Base-by-base conservation (phyloP, 2,329 filamentous ascomycete genomes). In the Pseudogymnoascus sp. region DNA sequence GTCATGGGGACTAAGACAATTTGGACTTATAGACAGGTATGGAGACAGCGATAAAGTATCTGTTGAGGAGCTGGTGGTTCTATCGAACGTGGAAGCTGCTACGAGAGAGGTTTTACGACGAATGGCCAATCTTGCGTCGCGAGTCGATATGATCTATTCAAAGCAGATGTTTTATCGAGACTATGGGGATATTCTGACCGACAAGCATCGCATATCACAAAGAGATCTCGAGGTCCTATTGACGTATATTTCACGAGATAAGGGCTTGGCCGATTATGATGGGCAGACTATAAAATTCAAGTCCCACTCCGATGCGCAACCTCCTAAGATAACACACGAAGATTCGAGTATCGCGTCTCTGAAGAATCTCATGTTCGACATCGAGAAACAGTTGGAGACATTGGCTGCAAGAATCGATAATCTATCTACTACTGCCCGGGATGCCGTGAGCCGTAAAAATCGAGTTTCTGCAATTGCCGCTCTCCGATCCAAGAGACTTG, bases 341-440 rank as follows among this genome's bases (percentile, higher is more conserved):
- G 95, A 99, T 76, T 79, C 81, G 4, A 89, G 90, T 0, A 90
- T 97, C 66, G 92, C 92, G 1, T 89, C 89, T 16, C 83, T 99
- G 8, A 93, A 93, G 71, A 85, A 89, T 26, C 81, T 96, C 10
- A 88, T 92, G 28, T 80, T 84, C 41, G 88, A 89, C 60, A 81
- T 99, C 14, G 87, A 89, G 65, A 83, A 87, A 19, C 86, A 96
- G 65, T 88, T 91, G 14, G 76, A 82, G 6, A 81, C 86, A 0
- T 81, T 98, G 40, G 83, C 81, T 60, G 78, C 77, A 8, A 88
- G 91, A 65, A 80, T 95, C 60, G 82, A 88, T 2, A 81, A 83
- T 28, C 80, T 97, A 4, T 80, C 82, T 33, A 70, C 76, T 2
- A 82, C 83, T 4, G 92, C 91, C 0, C 88, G 89, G 66, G 80